phyloP scores from a whole-genome alignment of 83 land plant genomes.

The Picea abies region DNA sequence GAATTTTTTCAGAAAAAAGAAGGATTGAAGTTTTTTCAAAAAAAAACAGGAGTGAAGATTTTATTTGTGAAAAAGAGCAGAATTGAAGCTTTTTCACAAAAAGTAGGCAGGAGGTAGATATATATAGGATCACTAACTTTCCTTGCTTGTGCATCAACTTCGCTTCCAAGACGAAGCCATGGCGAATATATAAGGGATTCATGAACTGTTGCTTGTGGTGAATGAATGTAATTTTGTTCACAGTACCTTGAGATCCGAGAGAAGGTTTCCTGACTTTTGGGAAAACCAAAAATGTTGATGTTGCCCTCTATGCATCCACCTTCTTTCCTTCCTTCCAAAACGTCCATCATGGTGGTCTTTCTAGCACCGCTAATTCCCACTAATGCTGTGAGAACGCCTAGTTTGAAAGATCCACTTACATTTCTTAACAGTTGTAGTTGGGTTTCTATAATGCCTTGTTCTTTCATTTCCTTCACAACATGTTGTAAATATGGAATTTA shows the following conservation, averaged over 20 bases:
- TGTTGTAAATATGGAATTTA: no score
- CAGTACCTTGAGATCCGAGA: slow-evolving; percentile 55
- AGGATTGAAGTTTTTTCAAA: no score
- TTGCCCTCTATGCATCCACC: slow-evolving; percentile 59
- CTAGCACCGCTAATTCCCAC: slow-evolving; percentile 76
- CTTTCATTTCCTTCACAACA: slow-evolving; percentile 46
- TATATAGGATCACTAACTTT: slow-evolving; percentile 24
- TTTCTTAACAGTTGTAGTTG: slow-evolving; percentile 42
- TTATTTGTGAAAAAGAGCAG: no score
- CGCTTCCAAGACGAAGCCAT: slow-evolving; percentile 43
- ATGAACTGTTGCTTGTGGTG: slow-evolving; percentile 51
- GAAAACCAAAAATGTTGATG: slow-evolving; percentile 52
- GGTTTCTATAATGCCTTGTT: slow-evolving; percentile 37
- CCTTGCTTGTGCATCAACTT: slow-evolving; percentile 30
- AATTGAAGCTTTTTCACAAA: no score
- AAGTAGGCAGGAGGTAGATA: background rate
- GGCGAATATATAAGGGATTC: slow-evolving; percentile 59
- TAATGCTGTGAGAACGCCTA: slow-evolving; percentile 53
- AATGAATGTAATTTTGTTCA: slow-evolving; percentile 58
- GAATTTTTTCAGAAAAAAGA: no score
- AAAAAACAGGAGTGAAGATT: no score
- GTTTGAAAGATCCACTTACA: slow-evolving; percentile 61
- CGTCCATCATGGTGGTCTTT: slow-evolving; percentile 74
- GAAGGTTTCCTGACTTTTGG: slow-evolving; percentile 57
- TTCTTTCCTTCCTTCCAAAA: slow-evolving; percentile 61